Base-by-base conservation (phyloP, 2,329 filamentous ascomycete species). In the Ambrosiella cleistominuta region DNA sequence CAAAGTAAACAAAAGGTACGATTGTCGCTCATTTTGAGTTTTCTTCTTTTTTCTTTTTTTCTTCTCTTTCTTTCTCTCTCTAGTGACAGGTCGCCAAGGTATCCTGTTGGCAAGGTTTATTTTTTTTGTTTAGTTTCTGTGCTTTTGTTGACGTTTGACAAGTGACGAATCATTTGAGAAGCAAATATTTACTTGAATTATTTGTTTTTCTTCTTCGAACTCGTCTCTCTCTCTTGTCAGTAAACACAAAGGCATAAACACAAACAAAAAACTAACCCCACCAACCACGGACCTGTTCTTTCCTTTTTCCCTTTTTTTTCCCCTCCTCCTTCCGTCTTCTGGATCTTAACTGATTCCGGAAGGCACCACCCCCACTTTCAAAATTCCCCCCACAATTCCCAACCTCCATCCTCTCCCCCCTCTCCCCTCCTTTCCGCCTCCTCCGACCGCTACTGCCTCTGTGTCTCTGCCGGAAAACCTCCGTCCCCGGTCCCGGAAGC, bases 301-400 rank as follows among this genome's bases (percentile, higher is more conserved):
- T 57, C 8, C 27, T 37, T 38, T 9, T 54, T 54, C 35, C 27
- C 35, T 45, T n/a, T 39, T 47, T 5, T 17, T 45, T 8, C 1
- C 13, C 40, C 2, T 6, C 19, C 54, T 56, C 17, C 13, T n/a
- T 35, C 55, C 55, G 7, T 15, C 42, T 56, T 49, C 49, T 40
- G 27, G 38, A 37, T 59, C 45, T 59, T 52, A 9, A 44, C 39
- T 57, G 54, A 44, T 49, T 55, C 17, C 50, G 37, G 51, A 57
- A 27, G 17, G 12, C 13, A 36, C 39, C 27, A n/a, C 15, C 37
- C 27, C 50, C 19, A 13, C 44, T 11, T 6, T 49, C n/a, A 40
- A 12, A 1, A 38, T 53, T 53, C 36, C 51, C 1, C 35, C 49
- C 4, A 13, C 13, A 17, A 17, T 19, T 11, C 27, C 13, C 36